Conservation (phyloP, 2,329 filamentous ascomycete species). For the Scytalidium sp. region DNA sequence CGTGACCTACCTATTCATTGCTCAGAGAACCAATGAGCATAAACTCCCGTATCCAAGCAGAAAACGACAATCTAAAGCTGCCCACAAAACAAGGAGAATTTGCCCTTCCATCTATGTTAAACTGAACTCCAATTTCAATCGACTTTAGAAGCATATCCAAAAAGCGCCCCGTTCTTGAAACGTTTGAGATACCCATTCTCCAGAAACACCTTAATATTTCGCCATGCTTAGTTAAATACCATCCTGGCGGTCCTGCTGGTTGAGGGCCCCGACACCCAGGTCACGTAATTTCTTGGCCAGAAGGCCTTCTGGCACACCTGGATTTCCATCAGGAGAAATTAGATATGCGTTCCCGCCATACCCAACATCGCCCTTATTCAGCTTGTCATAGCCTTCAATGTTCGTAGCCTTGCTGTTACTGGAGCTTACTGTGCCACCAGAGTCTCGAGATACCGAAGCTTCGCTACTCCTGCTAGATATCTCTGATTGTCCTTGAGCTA, state of each 20-base stretch:
- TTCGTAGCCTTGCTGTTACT: slow-evolving; percentile 19
- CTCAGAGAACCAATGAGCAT: no score
- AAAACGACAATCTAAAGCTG: no score
- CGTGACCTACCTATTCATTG: no score
- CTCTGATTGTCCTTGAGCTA: slow-evolving; percentile 29
- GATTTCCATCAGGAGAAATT: slow-evolving; percentile 33
- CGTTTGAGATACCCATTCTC: background rate
- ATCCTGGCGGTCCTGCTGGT: slow-evolving; percentile 16
- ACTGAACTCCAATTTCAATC: background rate
- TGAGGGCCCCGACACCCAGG: slow-evolving; percentile 20
- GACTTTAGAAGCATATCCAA: background rate
- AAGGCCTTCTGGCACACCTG: slow-evolving; percentile 58
- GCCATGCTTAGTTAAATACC: slow-evolving; percentile 13
- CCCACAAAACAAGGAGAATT: background rate
- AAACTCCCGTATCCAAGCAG: no score
- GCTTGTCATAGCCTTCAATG: slow-evolving; percentile 58
- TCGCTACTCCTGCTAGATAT: slow-evolving; percentile 25
- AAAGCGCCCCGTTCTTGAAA: background rate
- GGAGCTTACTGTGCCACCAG: slow-evolving; percentile 15
- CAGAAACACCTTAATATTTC: slow-evolving; percentile 1
- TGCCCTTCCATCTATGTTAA: background rate
- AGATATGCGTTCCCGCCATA: slow-evolving; percentile 57
- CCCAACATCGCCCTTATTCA: slow-evolving; percentile 61
- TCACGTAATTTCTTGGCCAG: slow-evolving; percentile 67
- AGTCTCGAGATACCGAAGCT: slow-evolving; percentile 30